These are phyloP conservation scores for Podaxis carcinomalis DNA, from an alignment of 768 basidiomycete genomes.

Conservation along the genomic window DNA sequence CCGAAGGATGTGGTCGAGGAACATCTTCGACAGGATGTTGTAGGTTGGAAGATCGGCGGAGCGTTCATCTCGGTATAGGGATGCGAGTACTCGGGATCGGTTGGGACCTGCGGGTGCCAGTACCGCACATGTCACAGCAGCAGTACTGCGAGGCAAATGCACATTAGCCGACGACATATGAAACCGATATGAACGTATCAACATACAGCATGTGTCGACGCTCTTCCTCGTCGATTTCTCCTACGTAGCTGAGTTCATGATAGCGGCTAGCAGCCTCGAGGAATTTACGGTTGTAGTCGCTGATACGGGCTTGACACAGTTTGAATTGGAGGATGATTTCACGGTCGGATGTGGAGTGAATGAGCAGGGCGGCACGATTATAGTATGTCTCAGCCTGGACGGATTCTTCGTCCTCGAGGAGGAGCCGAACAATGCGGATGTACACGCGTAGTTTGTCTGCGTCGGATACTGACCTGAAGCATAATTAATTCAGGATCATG, in stretches of 20 bases:
- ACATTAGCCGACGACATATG: background rate
- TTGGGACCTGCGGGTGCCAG: conserved; percentile 96
- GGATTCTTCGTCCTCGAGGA: conserved; percentile 95
- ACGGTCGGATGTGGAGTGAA: conserved; percentile 74
- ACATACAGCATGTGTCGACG: conserved; percentile 85
- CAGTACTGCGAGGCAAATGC: conserved; percentile 46
- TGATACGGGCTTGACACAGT: conserved; percentile 91
- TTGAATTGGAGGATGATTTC: conserved; percentile 84
- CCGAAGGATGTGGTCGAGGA: conserved; percentile 94
- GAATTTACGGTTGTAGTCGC: conserved; percentile 89
- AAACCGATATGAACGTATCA: background rate
- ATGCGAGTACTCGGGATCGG: conserved; percentile 87
- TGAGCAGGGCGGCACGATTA: conserved; percentile 89
- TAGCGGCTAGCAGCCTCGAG: conserved; percentile 92
- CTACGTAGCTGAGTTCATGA: conserved; percentile 90
- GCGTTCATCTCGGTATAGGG: conserved; percentile 92
- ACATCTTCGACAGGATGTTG: conserved; percentile 96
- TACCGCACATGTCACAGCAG: conserved; percentile 94
- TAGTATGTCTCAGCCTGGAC: conserved; percentile 98
- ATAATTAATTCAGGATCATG: background rate
- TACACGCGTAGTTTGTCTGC: conserved; percentile 87
- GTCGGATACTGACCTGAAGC: conserved; percentile 59
- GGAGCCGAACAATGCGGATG: conserved; percentile 88
- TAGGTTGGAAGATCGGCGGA: conserved; percentile 73
- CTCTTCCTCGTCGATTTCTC: conserved; percentile 92